Base-by-base conservation (phyloP, 108 stramenopile species). In the Cyclotella atomus region DNA sequence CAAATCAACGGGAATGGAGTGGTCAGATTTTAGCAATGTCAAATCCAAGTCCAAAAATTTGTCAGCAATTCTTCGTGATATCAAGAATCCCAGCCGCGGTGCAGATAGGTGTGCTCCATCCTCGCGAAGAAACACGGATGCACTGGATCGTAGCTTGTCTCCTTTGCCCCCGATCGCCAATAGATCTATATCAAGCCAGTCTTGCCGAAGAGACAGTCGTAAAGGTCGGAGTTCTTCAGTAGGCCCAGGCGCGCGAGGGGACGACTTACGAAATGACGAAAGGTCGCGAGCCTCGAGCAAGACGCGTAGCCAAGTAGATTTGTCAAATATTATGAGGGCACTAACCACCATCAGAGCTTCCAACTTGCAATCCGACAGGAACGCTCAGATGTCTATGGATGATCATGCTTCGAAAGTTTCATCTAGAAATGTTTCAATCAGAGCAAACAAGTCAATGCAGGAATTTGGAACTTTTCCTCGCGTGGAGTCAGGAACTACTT, bases 241-340 rank as follows among this genome's bases (percentile, higher is more conserved):
- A 7, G 60, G 38, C 6, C 60, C 60, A 38, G 20, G 21, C 41
- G 14, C 21, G 21, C 56, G 56, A 0, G 32, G 32, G 15, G 30
- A 30, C 29, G n/a, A n/a, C n/a, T n/a, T n/a, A n/a, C 56, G 32
- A 27, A 59, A 33, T 23, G 32, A 28, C n/a, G n/a, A n/a, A n/a
- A n/a, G n/a, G n/a, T n/a, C n/a, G n/a, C n/a, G n/a, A n/a, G n/a
- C n/a, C n/a, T n/a, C n/a, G n/a, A n/a, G n/a, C n/a, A n/a, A n/a
- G n/a, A n/a, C n/a, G n/a, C 14, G 1, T 14, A 25, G 29, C 49
- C 14, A 30, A 57, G 60, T 38, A 27, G 36, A 61, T 41, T 10
- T 61, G 60, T 27, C 60, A 19, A 41, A 61, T 61, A 29, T 38
- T 21, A 10, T 30, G 3, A 61, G 16, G 23, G 60, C 60, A 38